Evolutionary conservation across 1,284 basidiomycete species (phyloP).

Genomic region (Moesziomyces aphidis): DNA sequence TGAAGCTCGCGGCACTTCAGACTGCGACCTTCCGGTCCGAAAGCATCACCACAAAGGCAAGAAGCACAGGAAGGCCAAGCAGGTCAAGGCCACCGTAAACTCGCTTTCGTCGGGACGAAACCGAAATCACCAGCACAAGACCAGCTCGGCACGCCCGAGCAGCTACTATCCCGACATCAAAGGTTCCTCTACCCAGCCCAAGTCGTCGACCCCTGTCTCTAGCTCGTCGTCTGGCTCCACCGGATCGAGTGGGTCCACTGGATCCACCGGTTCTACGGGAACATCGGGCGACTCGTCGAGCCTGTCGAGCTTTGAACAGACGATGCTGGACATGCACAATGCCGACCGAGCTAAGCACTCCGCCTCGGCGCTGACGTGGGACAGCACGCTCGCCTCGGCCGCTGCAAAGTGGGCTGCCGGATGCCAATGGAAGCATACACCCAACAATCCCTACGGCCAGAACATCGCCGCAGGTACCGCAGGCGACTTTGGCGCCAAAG

Average conservation of each 20-base stretch:
- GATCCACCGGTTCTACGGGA: not conserved
- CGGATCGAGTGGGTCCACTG: not conserved
- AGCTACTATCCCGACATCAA: not conserved
- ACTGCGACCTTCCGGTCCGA: not conserved
- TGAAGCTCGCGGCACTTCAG: not conserved
- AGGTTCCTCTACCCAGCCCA: not conserved
- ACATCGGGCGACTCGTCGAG: conserved; percentile 4
- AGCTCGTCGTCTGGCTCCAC: not conserved
- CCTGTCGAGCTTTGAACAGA: conserved; percentile 11
- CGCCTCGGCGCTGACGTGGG: conserved; percentile 31
- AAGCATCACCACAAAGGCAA: conserved; percentile 24
- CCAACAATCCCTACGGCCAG: conserved; percentile 50
- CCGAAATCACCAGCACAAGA: conserved; percentile 3
- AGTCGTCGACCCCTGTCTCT: not conserved
- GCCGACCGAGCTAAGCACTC: conserved; percentile 34
- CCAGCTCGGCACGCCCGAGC: conserved; percentile 6
- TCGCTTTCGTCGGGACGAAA: not conserved
- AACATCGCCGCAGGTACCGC: conserved; percentile 43
- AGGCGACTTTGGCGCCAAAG: conserved; percentile 18
- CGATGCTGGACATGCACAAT: conserved; percentile 32
- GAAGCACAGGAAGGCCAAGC: conserved; percentile 15
- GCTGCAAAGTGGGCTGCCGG: conserved; percentile 25
- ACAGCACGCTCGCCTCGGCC: conserved; percentile 25
- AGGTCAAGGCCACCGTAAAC: conserved; percentile 1
- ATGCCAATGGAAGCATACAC: conserved; percentile 45